Conservation (phyloP, 129 eudicot species). For the Mikania micrantha region DNA sequence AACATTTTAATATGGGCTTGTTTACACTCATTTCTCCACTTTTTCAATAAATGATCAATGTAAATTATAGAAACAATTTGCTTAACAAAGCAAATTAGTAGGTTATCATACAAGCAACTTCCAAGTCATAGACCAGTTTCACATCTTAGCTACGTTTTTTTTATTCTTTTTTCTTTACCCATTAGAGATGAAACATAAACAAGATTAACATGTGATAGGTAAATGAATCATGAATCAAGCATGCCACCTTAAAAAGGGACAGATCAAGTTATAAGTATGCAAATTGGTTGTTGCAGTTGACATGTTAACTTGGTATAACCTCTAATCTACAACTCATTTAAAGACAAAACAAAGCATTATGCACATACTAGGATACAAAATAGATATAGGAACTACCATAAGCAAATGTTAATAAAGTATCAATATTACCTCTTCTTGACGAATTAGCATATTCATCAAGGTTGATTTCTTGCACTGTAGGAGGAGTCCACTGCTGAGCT, state of each 20-base stretch:
- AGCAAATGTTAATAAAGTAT: background rate
- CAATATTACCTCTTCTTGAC: slow-evolving; percentile 51
- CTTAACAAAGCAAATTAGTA: background rate
- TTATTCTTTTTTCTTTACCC: background rate
- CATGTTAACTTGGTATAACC: background rate
- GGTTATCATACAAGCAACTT: background rate
- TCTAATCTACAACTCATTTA: background rate
- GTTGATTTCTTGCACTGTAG: slow-evolving; percentile 60
- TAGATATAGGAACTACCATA: background rate
- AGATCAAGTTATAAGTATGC: background rate
- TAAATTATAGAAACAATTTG: background rate
- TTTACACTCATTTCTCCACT: background rate
- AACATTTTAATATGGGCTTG: background rate
- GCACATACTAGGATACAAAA: background rate
- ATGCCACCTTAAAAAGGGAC: background rate
- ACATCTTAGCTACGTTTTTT: background rate
- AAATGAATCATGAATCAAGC: background rate
- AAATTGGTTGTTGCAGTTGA: background rate
- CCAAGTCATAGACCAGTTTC: background rate
- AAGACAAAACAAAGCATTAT: background rate
- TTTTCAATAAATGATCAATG: background rate
- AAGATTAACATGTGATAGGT: background rate
- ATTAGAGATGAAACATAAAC: background rate
- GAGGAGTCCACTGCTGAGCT: slow-evolving; percentile 76
- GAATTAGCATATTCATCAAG: slow-evolving; percentile 49